Evolutionary conservation across 2,329 filamentous ascomycete genomes (phyloP), one percentile per base, ranked within the genome.

Genomic region (Scedosporium minutisporum): DNA sequence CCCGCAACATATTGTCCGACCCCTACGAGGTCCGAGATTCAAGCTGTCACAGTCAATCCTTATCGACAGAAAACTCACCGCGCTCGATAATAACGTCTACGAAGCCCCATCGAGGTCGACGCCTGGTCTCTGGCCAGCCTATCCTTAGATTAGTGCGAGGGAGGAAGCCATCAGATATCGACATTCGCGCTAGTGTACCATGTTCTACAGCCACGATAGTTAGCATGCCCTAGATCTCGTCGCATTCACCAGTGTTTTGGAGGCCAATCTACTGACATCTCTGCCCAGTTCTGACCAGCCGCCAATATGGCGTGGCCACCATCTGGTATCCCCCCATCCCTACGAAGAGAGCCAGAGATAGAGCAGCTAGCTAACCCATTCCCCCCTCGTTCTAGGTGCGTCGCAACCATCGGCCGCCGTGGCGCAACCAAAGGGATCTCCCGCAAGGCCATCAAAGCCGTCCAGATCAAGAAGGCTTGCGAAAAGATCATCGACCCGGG

Each of bases 131-230:
- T 48, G 42, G 51, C 42, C 27, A 33, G 18, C 29, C 42, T 25
- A 18, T 48, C 16, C 10, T 29, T 44, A 23, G 42, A 33, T 12
- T 12, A 12, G 33, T 38, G 33, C 9, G 1, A 12, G 33, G 10
- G 10, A 38, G 10, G 33, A 38, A 33, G 29, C 29, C 33, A 38
- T 14, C 9, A 55, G 38, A 18, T 38, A 33, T 18, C 33, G 9
- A 23, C 16, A 55, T 5, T 16, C 44, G 12, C 10, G 60, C 69
- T 73, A 18, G 6, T 21, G 6, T 21, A 48, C 42, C 68, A 97
- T 97, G 93, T 97, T 97, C 73, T 97, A 96, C 78, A 96, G 90
- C 69, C 91, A 96, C 77, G 93, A 97, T 76, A 91, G 93, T 95
- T 79, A 71, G 87, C 75, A 21, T 42, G 10, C 23, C 18, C n/a